A percentile compares a stretch with the other conserved stretches of the same genome.
phyloP scores from a whole-genome alignment of 2,329 filamentous ascomycete species.

The Cladosporium sp. region DNA sequence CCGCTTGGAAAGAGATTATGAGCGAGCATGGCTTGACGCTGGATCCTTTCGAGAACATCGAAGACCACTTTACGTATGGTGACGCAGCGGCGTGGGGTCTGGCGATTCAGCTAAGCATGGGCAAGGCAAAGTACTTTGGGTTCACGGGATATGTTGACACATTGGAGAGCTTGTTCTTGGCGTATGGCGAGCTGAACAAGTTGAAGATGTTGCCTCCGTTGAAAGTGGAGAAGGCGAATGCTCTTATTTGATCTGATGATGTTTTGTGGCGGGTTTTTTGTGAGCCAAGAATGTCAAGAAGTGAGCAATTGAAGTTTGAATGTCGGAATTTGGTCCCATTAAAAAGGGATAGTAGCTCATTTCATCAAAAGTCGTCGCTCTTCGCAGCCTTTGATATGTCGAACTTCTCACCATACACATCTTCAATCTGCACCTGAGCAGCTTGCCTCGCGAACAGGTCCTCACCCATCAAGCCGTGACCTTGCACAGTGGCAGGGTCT shows the following conservation, averaged over 20 bases:
- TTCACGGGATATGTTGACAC: conserved; percentile 47
- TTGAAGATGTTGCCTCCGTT: conserved; percentile 42
- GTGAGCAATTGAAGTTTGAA: no score
- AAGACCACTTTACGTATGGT: conserved; percentile 44
- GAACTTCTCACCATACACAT: conserved; percentile 22
- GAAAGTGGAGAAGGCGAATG: conserved; percentile 23
- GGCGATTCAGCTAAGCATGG: conserved; percentile 33
- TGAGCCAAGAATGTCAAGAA: no score
- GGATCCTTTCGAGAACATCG: conserved; percentile 41
- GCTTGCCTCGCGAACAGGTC: conserved; percentile 26
- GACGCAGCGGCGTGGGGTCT: conserved; percentile 37
- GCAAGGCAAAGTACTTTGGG: conserved; percentile 44
- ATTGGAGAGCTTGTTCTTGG: conserved; percentile 40
- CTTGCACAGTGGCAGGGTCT: conserved; percentile 14
- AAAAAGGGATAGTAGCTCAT: no score
- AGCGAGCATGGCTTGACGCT: conserved; percentile 38
- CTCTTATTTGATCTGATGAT: conserved; percentile 19
- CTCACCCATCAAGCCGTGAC: conserved; percentile 20
- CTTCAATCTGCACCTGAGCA: conserved; percentile 27
- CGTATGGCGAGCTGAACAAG: conserved; percentile 39
- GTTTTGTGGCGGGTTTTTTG: no score
- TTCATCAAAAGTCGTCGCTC: background rate
- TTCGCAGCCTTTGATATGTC: conserved; percentile 12
- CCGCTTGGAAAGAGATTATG: conserved; percentile 45
- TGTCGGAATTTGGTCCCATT: no score